Evolutionary conservation across 345 rosid genomes (phyloP).

Genomic region (Atalantia buxifolia): DNA sequence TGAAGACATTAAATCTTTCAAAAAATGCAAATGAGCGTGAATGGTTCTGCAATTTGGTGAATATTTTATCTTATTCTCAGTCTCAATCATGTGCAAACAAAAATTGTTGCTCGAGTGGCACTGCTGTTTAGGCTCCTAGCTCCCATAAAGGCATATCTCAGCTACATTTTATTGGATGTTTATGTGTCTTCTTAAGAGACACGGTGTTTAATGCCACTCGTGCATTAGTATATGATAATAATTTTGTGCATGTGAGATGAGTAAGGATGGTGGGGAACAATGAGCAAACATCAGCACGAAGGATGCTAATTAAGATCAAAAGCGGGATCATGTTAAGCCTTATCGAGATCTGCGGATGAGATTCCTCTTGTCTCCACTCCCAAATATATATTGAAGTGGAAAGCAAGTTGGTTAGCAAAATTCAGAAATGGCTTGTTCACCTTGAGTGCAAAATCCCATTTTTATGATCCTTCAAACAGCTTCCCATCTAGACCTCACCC

Average conservation of each 20-base stretch:
- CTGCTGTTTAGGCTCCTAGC: background rate
- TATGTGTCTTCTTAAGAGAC: background rate
- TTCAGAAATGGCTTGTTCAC: slow-evolving; percentile 15
- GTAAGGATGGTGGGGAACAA: slow-evolving; percentile 10
- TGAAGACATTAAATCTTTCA: too few species aligned
- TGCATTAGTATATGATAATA: background rate
- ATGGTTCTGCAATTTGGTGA: too few species aligned
- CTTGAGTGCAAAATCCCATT: slow-evolving; percentile 4
- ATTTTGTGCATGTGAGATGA: background rate
- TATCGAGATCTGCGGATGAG: slow-evolving; percentile 1
- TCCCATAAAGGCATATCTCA: background rate
- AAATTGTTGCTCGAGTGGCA: slow-evolving; percentile 2
- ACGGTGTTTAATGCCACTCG: background rate
- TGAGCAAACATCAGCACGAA: background rate
- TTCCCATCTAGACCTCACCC: slow-evolving; percentile 39
- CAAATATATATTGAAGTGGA: slow-evolving; percentile 1
- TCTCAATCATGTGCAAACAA: background rate
- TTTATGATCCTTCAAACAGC: slow-evolving; percentile 32
- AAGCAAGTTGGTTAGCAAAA: background rate
- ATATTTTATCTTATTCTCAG: background rate
- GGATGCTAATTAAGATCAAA: background rate
- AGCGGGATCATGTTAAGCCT: background rate
- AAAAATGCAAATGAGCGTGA: too few species aligned
- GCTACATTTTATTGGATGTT: background rate
- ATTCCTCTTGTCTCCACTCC: slow-evolving; percentile 10